A percentile compares a stretch with the other conserved stretches of the same genome.
Evolutionary conservation across 2,329 filamentous ascomycete species (phyloP).

Genomic region (Colletotrichum falcatum): DNA sequence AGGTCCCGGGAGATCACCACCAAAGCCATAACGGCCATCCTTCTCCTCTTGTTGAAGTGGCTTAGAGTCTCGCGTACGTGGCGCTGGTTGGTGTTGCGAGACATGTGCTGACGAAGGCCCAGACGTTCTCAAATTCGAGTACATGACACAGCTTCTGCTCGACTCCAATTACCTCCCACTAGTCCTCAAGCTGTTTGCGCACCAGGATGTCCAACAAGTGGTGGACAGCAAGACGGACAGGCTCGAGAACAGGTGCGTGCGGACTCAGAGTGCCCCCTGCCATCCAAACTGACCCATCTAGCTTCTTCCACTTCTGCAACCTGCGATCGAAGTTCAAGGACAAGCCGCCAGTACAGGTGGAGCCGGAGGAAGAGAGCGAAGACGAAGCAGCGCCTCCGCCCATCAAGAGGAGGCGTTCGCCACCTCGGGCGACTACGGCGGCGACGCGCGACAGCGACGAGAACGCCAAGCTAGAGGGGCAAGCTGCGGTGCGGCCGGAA

Average conservation of each 20-base stretch:
- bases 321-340: conserved; percentile 67
- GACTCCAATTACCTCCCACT: conserved; percentile 96
- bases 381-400: conserved; percentile 89
- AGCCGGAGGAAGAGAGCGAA: conserved; percentile 60
- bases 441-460: conserved; percentile 43
- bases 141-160: conserved; percentile 89
- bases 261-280: conserved; percentile 42
- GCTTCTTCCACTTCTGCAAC: conserved; percentile 94
- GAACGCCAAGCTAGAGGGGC: conserved; percentile 50
- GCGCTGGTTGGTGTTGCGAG: conserved; percentile 39
- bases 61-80: conserved; percentile 89
- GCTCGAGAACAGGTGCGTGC: conserved; percentile 78
- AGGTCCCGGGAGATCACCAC: conserved; percentile 87
- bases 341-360: conserved; percentile 44
- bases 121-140: conserved; percentile 97
- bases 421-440: conserved; percentile 51
- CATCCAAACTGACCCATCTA: conserved; percentile 49
- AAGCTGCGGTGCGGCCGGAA: conserved; percentile 61
- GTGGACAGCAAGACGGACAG: conserved; percentile 89
- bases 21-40: conserved; percentile 90
- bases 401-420: conserved; percentile 71
- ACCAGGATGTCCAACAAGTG: conserved; percentile 92
- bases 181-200: conserved; percentile 91
- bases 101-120: background rate
- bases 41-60: conserved; percentile 94